Conservation (phyloP, 768 basidiomycete genomes). For the Tricholoma flavovirens region DNA sequence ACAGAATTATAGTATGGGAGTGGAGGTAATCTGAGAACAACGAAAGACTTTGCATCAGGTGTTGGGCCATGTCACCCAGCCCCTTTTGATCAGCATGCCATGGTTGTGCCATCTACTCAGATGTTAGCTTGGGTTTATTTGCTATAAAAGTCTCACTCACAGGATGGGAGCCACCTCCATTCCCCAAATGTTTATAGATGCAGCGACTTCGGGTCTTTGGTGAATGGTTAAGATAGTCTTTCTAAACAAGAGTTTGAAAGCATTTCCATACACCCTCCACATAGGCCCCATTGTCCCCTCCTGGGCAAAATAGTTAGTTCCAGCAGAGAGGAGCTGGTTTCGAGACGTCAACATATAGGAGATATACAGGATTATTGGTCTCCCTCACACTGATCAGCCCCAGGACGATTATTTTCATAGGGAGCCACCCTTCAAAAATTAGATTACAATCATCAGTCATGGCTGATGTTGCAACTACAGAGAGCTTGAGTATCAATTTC, state of each 20-base stretch:
- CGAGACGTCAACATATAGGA: background rate
- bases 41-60: no score
- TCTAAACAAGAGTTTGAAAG: background rate
- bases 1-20: no score
- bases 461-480: background rate
- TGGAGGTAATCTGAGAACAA: no score
- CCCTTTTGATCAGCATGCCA: no score
- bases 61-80: no score
- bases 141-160: background rate
- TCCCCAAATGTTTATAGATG: background rate
- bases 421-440: background rate
- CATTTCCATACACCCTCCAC: background rate
- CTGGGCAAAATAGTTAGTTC: background rate
- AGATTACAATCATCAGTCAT: background rate
- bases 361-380: background rate
- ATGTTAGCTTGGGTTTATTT: no score
- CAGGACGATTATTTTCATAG: background rate
- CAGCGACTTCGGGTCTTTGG: background rate
- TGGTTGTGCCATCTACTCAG: no score
- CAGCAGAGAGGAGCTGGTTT: background rate
- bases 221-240: background rate
- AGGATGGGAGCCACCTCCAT: background rate
- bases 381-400: background rate
- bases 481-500: constrained; percentile 32
- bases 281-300: background rate